phyloP scores from a whole-genome alignment of 2,329 filamentous ascomycete species.

The Claviceps pazoutovae region DNA sequence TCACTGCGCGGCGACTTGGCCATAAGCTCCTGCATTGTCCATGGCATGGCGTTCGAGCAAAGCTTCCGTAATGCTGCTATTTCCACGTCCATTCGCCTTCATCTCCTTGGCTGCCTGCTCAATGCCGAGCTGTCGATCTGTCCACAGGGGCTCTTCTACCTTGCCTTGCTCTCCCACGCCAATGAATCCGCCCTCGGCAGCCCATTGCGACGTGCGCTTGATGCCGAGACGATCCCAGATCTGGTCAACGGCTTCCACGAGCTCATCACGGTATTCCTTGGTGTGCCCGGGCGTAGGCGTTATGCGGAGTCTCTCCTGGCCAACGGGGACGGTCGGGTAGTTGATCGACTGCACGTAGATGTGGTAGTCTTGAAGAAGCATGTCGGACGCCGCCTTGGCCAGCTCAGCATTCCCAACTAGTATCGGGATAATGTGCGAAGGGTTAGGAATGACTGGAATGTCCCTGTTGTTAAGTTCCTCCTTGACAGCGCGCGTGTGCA shows the following conservation, averaged over 20 bases:
- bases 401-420: slow-evolving; percentile 88
- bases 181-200: slow-evolving; percentile 79
- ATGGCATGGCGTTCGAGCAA: slow-evolving; percentile 42
- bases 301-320: slow-evolving; percentile 92
- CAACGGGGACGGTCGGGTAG: slow-evolving; percentile 93
- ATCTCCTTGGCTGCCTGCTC: slow-evolving; percentile 51
- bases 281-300: slow-evolving; percentile 90
- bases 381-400: slow-evolving; percentile 82
- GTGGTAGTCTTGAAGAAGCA: slow-evolving; percentile 75
- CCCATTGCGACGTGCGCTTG: slow-evolving; percentile 90
- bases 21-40: slow-evolving; percentile 16
- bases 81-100: slow-evolving; percentile 26
- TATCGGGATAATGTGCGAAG: slow-evolving; percentile 88
- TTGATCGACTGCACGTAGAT: slow-evolving; percentile 99
- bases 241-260: slow-evolving; percentile 68
- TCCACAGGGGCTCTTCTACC: slow-evolving; percentile 69
- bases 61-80: slow-evolving; percentile 37
- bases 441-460: slow-evolving; percentile 95
- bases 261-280: slow-evolving; percentile 70
- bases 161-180: slow-evolving; percentile 68
- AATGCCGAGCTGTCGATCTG: slow-evolving; percentile 72
- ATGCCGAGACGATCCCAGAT: slow-evolving; percentile 84
- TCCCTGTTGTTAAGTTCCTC: slow-evolving; percentile 62
- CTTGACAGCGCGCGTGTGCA: slow-evolving; percentile 93
- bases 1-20: slow-evolving; percentile 14